Evolutionary conservation across 1,284 basidiomycete genomes (phyloP), one percentile per base, ranked within the genome.

Genomic region (Tylopilus orsonianus): DNA sequence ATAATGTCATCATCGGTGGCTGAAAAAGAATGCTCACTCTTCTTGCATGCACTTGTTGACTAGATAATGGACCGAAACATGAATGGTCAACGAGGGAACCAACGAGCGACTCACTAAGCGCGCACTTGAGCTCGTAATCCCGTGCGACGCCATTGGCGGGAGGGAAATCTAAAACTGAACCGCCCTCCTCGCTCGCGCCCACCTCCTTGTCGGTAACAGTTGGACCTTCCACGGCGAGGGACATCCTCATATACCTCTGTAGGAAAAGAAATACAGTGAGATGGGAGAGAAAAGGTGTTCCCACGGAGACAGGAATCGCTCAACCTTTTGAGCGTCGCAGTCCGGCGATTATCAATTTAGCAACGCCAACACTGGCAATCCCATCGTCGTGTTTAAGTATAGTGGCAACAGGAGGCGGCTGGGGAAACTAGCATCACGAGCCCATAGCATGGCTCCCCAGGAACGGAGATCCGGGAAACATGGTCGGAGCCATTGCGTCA

Each of bases 1-100:
- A 24, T 26, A 33, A 36, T 33, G 32, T 27, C 26, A 40, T 32
- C 37, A 34, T 7, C 1, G n/a, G 36, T 47, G 41, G 44, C 49
- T 36, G 44, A 27, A 27, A 40, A 40, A 24, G 40, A 22, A 7
- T 9, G 63, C 69, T 10, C 33, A 76, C 74, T 78, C 76, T 40
- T 73, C 65, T 57, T 77, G 74, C 56, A 77, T 51, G 55, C 73
- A 75, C 52, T 68, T 65, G 55, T 77, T 77, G 52, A 77, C 75
- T 77, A 19, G 20, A 44, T 18, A 19, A 24, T 32, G 13, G 10
- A 10, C 44, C 2, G 35, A 23, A 18, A 36, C 2, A 9, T 52
- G 13, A 51, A 20, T 3, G 1, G 16, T 7, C 39, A 29, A 5
- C 10, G n/a, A 23, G 16, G 7, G 19, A 8, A 14, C 20, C 16